Evolutionary conservation across 257 asterid species (phyloP).

Genomic region (Penstemon newberryi): DNA sequence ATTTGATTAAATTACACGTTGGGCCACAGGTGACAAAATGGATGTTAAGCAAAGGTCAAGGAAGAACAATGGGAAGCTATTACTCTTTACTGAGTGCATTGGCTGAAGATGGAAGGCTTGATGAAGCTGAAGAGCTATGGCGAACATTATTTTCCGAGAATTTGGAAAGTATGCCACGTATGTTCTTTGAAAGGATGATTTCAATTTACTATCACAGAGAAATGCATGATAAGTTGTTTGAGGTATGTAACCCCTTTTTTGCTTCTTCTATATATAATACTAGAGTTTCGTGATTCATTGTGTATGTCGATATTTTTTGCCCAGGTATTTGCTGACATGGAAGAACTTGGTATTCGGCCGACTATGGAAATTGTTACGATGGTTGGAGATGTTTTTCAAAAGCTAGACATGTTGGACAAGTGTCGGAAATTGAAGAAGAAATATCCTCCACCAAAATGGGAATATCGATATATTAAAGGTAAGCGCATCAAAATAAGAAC

Average conservation of each 20-base stretch:
- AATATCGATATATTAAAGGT: slow-evolving; percentile 70
- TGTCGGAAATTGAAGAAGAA: slow-evolving; percentile 62
- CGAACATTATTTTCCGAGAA: slow-evolving; percentile 62
- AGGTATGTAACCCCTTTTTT: slow-evolving; percentile 46
- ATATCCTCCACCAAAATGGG: slow-evolving; percentile 88
- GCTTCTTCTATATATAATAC: background rate
- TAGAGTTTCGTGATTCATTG: too few species aligned
- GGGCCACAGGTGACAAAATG: slow-evolving; percentile 71
- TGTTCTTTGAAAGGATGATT: slow-evolving; percentile 83
- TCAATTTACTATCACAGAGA: slow-evolving; percentile 64
- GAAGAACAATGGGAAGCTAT: slow-evolving; percentile 97
- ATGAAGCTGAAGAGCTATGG: slow-evolving; percentile 96
- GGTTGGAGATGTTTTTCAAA: slow-evolving; percentile 77
- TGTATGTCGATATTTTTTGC: background rate
- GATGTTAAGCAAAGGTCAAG: slow-evolving; percentile 98
- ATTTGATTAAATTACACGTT: slow-evolving; percentile 14
- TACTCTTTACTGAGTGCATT: slow-evolving; percentile 76
- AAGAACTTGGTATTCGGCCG: slow-evolving; percentile 87
- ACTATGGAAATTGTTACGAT: slow-evolving; percentile 50
- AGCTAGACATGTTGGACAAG: slow-evolving; percentile 78
- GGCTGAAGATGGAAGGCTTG: slow-evolving; percentile 87
- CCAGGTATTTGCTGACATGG: slow-evolving; percentile 93
- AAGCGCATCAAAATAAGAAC: slow-evolving; percentile 69
- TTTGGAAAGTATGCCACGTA: slow-evolving; percentile 87
- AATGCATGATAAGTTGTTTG: slow-evolving; percentile 86